Evolutionary conservation across 768 basidiomycete species (phyloP).

Genomic region (Tulasnella sp.): DNA sequence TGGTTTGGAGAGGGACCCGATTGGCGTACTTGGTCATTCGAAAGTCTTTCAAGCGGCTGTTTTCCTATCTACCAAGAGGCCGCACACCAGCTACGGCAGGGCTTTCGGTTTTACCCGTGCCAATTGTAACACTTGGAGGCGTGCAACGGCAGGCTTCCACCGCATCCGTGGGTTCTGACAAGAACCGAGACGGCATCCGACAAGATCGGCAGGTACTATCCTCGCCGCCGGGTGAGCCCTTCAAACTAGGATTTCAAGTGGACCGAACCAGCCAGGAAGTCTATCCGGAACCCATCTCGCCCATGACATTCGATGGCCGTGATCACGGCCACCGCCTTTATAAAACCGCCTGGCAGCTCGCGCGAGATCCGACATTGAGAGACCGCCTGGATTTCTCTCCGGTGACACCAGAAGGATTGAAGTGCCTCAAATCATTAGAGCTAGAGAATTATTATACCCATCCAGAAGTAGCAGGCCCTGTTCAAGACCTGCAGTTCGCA

Average conservation of each 20-base stretch:
- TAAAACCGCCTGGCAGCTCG: not conserved
- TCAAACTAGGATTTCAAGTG: too few relatives aligned
- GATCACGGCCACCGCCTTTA: not conserved
- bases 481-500: slow-evolving; percentile 66
- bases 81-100: too few relatives aligned
- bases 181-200: too few relatives aligned
- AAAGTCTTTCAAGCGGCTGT: too few relatives aligned
- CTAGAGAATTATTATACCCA: slow-evolving; percentile 51
- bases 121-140: too few relatives aligned
- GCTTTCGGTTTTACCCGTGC: too few relatives aligned
- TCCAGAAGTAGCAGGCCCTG: slow-evolving; percentile 55
- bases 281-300: not conserved
- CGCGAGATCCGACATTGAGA: slow-evolving; percentile 21
- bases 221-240: too few relatives aligned
- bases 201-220: too few relatives aligned
- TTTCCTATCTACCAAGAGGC: too few relatives aligned
- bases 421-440: slow-evolving; percentile 48
- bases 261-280: not conserved
- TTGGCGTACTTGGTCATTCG: not conserved
- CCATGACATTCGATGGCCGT: not conserved
- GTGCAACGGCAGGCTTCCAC: too few relatives aligned
- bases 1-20: not conserved
- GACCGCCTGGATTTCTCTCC: slow-evolving; percentile 46
- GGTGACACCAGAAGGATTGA: slow-evolving; percentile 20
- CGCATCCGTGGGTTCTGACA: too few relatives aligned